Conservation (phyloP, 768 basidiomycete genomes). For the Boletus subparvulus region DNA sequence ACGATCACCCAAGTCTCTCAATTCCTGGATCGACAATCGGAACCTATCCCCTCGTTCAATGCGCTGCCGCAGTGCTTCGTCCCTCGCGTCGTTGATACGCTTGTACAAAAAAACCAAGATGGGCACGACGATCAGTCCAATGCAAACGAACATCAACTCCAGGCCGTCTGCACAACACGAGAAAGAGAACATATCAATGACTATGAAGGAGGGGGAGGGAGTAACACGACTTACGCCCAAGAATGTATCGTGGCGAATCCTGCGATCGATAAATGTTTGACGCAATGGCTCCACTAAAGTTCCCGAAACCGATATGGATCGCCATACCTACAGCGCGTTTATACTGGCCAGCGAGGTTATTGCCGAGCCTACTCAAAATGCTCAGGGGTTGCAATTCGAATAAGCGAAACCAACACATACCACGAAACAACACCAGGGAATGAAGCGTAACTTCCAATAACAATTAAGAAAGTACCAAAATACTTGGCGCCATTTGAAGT, state of each 20-base stretch:
- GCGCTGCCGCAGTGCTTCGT: slow-evolving; percentile 23
- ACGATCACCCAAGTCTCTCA: slow-evolving; percentile 51
- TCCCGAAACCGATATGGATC: slow-evolving; percentile 51
- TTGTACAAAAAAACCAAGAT: slow-evolving; percentile 49
- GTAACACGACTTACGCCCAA: slow-evolving; percentile 52
- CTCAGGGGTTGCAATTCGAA: not conserved
- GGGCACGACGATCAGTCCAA: slow-evolving; percentile 56
- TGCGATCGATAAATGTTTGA: slow-evolving; percentile 58
- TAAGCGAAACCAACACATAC: slow-evolving; percentile 35
- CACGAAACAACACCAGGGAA: slow-evolving; percentile 64
- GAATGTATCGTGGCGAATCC: slow-evolving; percentile 58
- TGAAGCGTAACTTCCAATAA: slow-evolving; percentile 55
- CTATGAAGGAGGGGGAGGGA: not conserved
- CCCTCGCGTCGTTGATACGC: slow-evolving; percentile 56
- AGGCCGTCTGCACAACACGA: slow-evolving; percentile 44
- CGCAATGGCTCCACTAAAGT: slow-evolving; percentile 63
- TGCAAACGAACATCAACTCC: slow-evolving; percentile 67
- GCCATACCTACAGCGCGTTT: slow-evolving; percentile 71
- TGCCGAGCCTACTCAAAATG: slow-evolving; percentile 46
- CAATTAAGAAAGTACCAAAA: slow-evolving; percentile 69
- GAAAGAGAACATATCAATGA: not conserved
- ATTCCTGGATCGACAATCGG: slow-evolving; percentile 13
- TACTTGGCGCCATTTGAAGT: slow-evolving; percentile 58
- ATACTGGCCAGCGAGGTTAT: slow-evolving; percentile 60
- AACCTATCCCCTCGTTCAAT: slow-evolving; percentile 20